Percentiles rank a stretch among this genome's conserved stretches.
phyloP scores from a whole-genome alignment of 805 yeast species.

The Blastobotrys peoriensis region DNA sequence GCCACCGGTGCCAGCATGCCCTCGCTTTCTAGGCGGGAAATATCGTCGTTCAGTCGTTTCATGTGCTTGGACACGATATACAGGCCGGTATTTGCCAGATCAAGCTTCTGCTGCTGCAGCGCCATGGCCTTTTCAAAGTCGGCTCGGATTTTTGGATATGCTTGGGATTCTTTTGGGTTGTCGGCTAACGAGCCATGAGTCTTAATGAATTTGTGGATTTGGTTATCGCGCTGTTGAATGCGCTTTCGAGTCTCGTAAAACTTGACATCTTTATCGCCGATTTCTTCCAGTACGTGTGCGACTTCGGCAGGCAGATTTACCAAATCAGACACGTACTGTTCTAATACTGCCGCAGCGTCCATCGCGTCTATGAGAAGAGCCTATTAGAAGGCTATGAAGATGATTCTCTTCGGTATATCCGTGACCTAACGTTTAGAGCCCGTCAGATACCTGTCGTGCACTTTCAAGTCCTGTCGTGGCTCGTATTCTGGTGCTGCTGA shows the following conservation, averaged over 20 bases:
- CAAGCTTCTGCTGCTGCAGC: constrained; percentile 71
- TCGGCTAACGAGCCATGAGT: constrained; percentile 76
- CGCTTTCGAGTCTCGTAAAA: constrained; percentile 61
- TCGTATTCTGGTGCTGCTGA: no score
- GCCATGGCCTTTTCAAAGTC: constrained; percentile 55
- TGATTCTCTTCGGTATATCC: no score
- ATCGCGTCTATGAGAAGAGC: no score
- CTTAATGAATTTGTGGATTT: constrained; percentile 73
- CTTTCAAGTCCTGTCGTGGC: no score
- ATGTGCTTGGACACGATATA: constrained; percentile 72
- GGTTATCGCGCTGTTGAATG: constrained; percentile 66
- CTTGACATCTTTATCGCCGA: constrained; percentile 61
- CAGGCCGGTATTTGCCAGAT: constrained; percentile 77
- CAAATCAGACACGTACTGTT: constrained; percentile 55
- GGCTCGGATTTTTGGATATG: constrained; percentile 59
- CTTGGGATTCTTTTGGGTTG: constrained; percentile 71
- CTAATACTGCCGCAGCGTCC: constrained; percentile 87
- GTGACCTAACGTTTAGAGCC: no score
- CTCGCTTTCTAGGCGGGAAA: constrained; percentile 67
- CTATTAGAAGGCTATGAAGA: no score
- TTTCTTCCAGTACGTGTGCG: constrained; percentile 71
- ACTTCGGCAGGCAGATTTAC: constrained; percentile 86
- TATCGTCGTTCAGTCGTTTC: constrained; percentile 64
- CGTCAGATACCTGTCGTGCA: no score
- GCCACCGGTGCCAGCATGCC: constrained; percentile 56